Conservation (phyloP, 306 rosid genomes). For the Alnus rubra region DNA sequence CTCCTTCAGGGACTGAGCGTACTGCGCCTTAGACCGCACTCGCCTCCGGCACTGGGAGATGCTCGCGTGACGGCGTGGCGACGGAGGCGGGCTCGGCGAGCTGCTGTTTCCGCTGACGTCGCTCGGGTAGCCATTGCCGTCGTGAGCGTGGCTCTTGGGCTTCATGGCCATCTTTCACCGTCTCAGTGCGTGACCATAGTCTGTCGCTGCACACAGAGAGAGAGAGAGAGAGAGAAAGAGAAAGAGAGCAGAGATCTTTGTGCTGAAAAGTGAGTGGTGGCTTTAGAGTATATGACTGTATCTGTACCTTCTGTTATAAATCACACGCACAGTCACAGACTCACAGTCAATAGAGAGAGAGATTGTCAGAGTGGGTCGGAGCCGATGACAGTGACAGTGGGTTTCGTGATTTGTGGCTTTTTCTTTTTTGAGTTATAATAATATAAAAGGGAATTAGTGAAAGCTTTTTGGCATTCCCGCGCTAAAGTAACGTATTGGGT, state of each 20-base stretch:
- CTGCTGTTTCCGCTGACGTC: slow-evolving; percentile 52
- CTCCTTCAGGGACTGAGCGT: slow-evolving; percentile 31
- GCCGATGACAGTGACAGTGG: slow-evolving; percentile 26
- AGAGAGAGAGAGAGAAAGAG: background rate
- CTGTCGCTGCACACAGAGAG: background rate
- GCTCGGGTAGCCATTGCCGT: slow-evolving; percentile 43
- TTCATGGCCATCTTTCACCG: slow-evolving; percentile 42
- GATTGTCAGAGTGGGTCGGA: background rate
- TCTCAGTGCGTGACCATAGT: background rate
- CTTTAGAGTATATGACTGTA: background rate
- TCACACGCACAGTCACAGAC: background rate
- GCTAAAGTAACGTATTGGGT: background rate
- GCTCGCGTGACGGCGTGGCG: slow-evolving; percentile 61
- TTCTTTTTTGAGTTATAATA: background rate
- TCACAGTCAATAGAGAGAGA: background rate
- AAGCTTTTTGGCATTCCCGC: background rate
- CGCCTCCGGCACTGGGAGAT: slow-evolving; percentile 54
- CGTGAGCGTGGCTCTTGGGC: slow-evolving; percentile 48
- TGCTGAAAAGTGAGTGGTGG: background rate
- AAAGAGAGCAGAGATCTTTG: background rate
- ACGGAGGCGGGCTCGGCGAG: slow-evolving; percentile 89
- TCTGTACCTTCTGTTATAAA: too few relatives aligned
- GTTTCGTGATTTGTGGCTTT: background rate
- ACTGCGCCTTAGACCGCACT: slow-evolving; percentile 52
- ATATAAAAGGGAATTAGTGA: background rate